Evolutionary conservation across 164 flowering plant species (phyloP), one percentile per base, ranked within the genome.

Genomic region (Vitis cinerea): DNA sequence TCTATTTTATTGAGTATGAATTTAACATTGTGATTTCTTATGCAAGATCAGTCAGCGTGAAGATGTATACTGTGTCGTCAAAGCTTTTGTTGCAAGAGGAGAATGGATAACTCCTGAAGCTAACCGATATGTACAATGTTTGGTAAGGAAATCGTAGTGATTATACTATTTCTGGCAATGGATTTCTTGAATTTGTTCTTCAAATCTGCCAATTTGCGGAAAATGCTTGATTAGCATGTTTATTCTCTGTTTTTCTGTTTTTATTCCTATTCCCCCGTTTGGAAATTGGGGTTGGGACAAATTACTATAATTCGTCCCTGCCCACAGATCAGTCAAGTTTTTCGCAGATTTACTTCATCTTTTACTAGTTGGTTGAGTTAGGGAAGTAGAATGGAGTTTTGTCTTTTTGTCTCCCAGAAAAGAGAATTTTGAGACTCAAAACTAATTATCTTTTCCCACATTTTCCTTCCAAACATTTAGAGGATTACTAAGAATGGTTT

Each of bases 61-160:
- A 74, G 99, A 95, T 83, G 88, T 95, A 4, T 95, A 91, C 74
- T 92, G 90, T 65, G 90, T 83, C 50, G 51, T 95, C 71, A 93
- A 92, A 78, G 94, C 93, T 65, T 82, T 85, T 79, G 80, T 87
- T 53, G 75, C 87, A 3, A 86, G 75, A 74, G 96, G 89, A n/a
- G 98, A 92, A 72, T 78, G 80, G 84, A 79, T 77, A 67, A 88
- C 66, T 68, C 66, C 82, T 61, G 97, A 95, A 77, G 83, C 83
- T 12, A 85, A 83, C 62, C 68, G 66, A 15, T 95, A 72, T 74
- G 60, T 87, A 29, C 83, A 83, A 15, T 72, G 75, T 65, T 76
- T 90, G 97, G 98, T 95, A 83, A 71, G 81, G 72, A 72, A 70
- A 51, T 31, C 12, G 0, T 0, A 56, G 49, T 6, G 9, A 8